A percentile compares a stretch with the other conserved stretches of the same genome.
Conservation (phyloP, 2,329 filamentous ascomycete species). For the Magnaporthiopsis rhizophila region DNA sequence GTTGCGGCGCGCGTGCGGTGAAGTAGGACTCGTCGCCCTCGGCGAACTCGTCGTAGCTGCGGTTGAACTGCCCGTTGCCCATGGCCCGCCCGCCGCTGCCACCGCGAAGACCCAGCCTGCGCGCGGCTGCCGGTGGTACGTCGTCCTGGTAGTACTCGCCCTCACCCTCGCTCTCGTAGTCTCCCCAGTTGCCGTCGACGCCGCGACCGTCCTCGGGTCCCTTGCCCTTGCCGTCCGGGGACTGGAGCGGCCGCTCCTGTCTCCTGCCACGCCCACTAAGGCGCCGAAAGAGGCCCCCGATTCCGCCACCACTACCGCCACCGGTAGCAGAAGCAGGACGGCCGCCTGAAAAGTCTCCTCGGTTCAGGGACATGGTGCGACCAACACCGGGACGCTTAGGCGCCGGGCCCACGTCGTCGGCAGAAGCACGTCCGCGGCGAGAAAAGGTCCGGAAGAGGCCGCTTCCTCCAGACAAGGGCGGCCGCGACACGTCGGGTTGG, state of each 20-base stretch:
- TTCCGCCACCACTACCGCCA: slow-evolving; percentile 9
- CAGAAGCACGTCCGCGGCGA: slow-evolving; percentile 25
- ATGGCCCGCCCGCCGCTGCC: not conserved
- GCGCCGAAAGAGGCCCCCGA: slow-evolving; percentile 21
- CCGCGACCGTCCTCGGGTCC: slow-evolving; percentile 36
- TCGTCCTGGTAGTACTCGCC: slow-evolving; percentile 17
- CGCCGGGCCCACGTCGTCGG: slow-evolving; percentile 15
- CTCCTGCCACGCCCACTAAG: slow-evolving; percentile 32
- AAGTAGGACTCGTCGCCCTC: slow-evolving; percentile 52
- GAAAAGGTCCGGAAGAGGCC: slow-evolving; percentile 40
- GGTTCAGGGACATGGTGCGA: slow-evolving; percentile 5
- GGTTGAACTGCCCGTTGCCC: slow-evolving; percentile 6
- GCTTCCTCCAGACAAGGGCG: slow-evolving; percentile 37
- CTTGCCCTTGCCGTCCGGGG: not conserved
- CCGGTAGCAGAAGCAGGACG: not conserved
- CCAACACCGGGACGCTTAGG: slow-evolving; percentile 20
- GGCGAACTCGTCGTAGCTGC: slow-evolving; percentile 37
- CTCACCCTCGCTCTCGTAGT: slow-evolving; percentile 29
- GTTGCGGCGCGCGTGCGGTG: slow-evolving; percentile 29
- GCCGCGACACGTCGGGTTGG: slow-evolving; percentile 35
- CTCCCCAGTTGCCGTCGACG: slow-evolving; percentile 46
- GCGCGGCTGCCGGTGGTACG: slow-evolving; percentile 3
- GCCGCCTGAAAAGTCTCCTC: not conserved
- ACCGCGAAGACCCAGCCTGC: slow-evolving; percentile 5
- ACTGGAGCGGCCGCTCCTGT: slow-evolving; percentile 11